A percentile compares a stretch with the other conserved stretches of the same genome.
Evolutionary conservation across 1,139 yeast genomes (phyloP).

Genomic region (Candida dubliniensis): DNA sequence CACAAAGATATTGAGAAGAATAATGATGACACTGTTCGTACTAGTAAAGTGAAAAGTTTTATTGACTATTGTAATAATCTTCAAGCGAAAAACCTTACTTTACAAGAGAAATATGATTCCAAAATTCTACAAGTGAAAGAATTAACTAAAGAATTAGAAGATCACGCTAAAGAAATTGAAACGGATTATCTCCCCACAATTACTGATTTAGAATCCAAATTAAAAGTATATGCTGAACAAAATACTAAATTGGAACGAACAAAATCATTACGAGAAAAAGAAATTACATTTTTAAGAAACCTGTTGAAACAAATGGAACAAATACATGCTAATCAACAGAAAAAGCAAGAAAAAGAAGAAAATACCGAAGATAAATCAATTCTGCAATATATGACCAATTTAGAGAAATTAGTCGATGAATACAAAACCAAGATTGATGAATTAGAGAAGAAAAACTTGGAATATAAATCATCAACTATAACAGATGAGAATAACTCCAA

Average conservation of each 20-base stretch:
- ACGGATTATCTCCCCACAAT: slow-evolving; percentile 21
- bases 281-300: slow-evolving; percentile 57
- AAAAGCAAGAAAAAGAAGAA: slow-evolving; percentile 13
- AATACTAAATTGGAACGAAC: slow-evolving; percentile 53
- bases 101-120: slow-evolving; percentile 36
- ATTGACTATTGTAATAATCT: slow-evolving; percentile 34
- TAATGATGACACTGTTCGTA: slow-evolving; percentile 16
- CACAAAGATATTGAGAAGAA: neutral
- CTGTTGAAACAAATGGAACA: slow-evolving; percentile 37
- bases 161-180: slow-evolving; percentile 11
- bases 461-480: slow-evolving; percentile 10
- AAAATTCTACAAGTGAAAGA: slow-evolving; percentile 16
- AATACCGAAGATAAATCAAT: slow-evolving; percentile 24
- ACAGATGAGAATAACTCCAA: neutral
- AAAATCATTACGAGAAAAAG: slow-evolving; percentile 55
- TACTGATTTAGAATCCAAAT: slow-evolving; percentile 15
- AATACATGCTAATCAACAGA: slow-evolving; percentile 19
- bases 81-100: slow-evolving; percentile 39
- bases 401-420: slow-evolving; percentile 55
- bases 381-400: slow-evolving; percentile 39
- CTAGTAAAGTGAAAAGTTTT: slow-evolving; percentile 26
- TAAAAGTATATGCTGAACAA: slow-evolving; percentile 23
- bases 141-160: slow-evolving; percentile 22
- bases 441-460: slow-evolving; percentile 30
- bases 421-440: slow-evolving; percentile 55